phyloP scores from a whole-genome alignment of 176 grass and related monocot species.

The Aegilops umbellulata region DNA sequence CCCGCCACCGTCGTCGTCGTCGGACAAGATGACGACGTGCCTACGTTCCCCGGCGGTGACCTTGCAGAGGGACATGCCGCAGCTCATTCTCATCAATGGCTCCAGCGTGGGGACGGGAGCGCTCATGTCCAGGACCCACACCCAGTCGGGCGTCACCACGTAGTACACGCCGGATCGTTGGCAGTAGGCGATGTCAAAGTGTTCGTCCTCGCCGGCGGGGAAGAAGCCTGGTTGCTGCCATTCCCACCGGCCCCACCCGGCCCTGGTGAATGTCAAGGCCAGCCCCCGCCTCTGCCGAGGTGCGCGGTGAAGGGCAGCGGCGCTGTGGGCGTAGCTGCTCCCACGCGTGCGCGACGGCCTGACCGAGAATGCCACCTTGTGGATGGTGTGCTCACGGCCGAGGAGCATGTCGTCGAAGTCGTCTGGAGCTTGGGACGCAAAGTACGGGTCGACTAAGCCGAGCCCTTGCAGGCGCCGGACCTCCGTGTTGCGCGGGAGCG shows the following conservation, averaged over 20 bases:
- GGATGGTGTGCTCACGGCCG: background rate
- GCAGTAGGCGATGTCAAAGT: background rate
- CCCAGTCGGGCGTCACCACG: background rate
- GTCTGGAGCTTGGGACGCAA: no score
- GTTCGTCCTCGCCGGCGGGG: background rate
- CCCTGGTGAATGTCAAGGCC: background rate
- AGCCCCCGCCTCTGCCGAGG: background rate
- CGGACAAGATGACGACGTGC: background rate
- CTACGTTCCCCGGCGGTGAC: background rate
- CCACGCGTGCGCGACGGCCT: background rate
- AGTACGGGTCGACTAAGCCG: no score
- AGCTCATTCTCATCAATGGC: background rate
- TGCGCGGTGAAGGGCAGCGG: background rate
- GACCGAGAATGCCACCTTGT: background rate
- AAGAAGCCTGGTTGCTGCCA: background rate
- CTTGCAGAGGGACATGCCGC: background rate
- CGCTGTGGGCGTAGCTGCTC: background rate
- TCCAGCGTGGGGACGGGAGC: background rate
- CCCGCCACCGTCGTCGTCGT: background rate
- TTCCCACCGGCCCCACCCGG: background rate
- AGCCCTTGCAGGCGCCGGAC: no score
- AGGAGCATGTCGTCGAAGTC: no score
- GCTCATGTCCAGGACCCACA: background rate
- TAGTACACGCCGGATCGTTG: background rate
- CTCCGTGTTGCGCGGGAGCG: background rate